A percentile compares a stretch with the other conserved stretches of the same genome.
Evolutionary conservation across 306 rosid genomes (phyloP).

Genomic region (Gillenia trifoliata): DNA sequence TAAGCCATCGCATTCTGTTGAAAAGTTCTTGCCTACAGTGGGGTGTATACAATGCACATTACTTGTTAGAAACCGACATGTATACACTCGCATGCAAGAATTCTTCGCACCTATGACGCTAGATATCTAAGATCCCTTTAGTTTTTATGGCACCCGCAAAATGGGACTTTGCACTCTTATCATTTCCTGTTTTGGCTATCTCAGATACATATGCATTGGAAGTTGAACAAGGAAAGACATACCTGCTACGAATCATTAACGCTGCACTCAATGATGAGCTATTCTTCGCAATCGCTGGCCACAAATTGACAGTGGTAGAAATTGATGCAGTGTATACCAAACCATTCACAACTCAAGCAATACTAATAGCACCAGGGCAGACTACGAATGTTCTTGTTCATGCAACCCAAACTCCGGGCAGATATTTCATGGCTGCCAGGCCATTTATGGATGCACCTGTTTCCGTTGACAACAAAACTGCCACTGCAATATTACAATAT

Average conservation of each 20-base stretch:
- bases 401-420: conserved; percentile 17
- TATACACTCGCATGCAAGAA: too few species aligned
- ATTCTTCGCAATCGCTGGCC: conserved; percentile 31
- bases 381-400: conserved; percentile 31
- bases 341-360: conserved; percentile 25
- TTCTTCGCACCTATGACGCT: too few species aligned
- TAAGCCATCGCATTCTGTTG: too few species aligned
- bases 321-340: conserved; percentile 37
- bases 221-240: conserved; percentile 30
- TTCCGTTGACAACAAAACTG: conserved; percentile 25
- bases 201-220: conserved; percentile 28
- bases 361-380: conserved; percentile 35
- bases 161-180: too few species aligned
- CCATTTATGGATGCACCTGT: conserved; percentile 31
- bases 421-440: conserved; percentile 31
- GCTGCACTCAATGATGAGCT: conserved; percentile 40
- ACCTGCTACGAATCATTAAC: conserved; percentile 27
- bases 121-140: too few species aligned
- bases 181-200: background rate
- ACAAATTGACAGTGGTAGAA: conserved; percentile 31
- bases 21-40: too few species aligned
- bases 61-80: too few species aligned
- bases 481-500: conserved; percentile 26
- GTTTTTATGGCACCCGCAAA: too few species aligned
- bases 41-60: too few species aligned